phyloP scores from a whole-genome alignment of 192 early-diverging fungal genomes.

The Backusella parvicylindrica region DNA sequence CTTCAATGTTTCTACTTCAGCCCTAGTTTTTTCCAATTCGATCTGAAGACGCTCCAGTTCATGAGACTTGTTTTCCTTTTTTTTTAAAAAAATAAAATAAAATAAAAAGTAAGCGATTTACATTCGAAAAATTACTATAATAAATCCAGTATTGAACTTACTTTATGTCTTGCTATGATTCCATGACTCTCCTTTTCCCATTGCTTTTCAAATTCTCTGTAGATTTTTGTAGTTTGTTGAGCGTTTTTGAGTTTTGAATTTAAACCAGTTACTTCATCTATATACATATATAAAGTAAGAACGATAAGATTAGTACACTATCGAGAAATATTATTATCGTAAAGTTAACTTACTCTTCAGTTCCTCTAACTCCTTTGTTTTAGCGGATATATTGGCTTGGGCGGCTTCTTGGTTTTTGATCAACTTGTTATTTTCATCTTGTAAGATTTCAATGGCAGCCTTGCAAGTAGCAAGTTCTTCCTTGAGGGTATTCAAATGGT shows the following conservation, averaged over 20 bases:
- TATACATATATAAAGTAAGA: neutral
- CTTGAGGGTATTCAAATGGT: neutral
- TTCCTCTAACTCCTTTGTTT: neutral
- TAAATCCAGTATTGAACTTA: neutral
- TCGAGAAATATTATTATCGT: neutral
- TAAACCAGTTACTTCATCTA: neutral
- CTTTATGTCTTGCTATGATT: neutral
- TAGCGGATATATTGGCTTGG: neutral
- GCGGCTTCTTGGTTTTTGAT: neutral
- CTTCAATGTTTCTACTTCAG: neutral
- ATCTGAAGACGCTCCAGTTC: neutral
- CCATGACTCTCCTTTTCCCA: neutral
- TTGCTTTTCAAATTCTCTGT: neutral
- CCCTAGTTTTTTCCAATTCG: neutral
- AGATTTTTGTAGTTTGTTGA: neutral
- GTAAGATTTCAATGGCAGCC: neutral
- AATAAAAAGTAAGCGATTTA: neutral
- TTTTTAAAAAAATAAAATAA: neutral
- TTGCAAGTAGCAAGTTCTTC: neutral
- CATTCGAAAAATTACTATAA: neutral
- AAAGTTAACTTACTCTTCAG: neutral
- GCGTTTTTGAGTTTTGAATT: neutral
- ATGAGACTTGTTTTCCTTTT: neutral
- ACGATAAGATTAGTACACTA: neutral
- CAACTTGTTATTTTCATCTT: neutral